Base-by-base conservation (phyloP, 495 filamentous ascomycete genomes). In the Darksidea phi region DNA sequence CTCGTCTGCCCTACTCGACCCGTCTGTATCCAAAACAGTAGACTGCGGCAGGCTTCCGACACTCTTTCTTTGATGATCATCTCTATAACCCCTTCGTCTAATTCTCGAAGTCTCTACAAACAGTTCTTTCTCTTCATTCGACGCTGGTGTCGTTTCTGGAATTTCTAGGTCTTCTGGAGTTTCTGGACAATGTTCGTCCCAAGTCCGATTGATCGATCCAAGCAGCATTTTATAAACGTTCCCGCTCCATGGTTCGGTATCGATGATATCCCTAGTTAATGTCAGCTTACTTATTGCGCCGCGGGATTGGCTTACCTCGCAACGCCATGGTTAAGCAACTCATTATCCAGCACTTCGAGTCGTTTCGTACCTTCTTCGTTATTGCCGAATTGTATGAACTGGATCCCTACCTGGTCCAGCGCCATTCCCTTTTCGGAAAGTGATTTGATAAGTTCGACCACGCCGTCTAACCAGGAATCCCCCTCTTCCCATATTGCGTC, bases 341-440 rank as follows among this genome's bases (percentile, higher is more conserved):
- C 23, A 15, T 15, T n/a, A 42, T 77, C 76, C 0, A 78, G 57
- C 10, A 64, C 43, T n/a, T 67, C 32, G 6, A 79, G 70, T 34
- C 69, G 57, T 41, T 49, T 32, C 28, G 52, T 67, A 5, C 71
- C 74, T 17, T 53, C 59, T 32, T 54, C 21, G 47, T 73, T 59
- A 28, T 76, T 59, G 11, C 76, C 77, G 53, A 78, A 77, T 1
- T 70, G 72, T 43, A 79, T 73, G 66, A 77, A 76, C 52, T 78
- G 72, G 38, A 79, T 71, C 6, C 69, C 73, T 47, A 74, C 63
- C 46, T 72, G 63, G 21, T 61, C 59, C 23, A 60, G 54, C 15
- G 61, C 61, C 24, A 67, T 26, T 0, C 61, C 46, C 6, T 71
- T 17, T 10, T 57, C 20, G 6, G 70, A 68, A 25, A 75, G 54